Evolutionary conservation across 106 monocot genomes (phyloP).

Genomic region (Platanthera guangdongensis): DNA sequence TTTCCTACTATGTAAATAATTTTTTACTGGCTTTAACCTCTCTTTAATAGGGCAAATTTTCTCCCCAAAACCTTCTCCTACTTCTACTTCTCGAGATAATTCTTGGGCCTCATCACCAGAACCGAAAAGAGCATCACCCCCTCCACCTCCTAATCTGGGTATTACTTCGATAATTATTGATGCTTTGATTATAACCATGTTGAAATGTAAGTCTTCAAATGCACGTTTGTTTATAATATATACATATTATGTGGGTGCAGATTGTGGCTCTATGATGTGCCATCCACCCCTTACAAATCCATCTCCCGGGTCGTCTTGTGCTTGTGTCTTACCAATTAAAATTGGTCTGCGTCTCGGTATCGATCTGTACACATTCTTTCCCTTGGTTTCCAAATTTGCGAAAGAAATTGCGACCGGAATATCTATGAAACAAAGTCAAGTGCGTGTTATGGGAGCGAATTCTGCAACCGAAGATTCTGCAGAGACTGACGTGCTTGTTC

Average conservation of each 20-base stretch:
- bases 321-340: conserved; percentile 81
- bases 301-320: conserved; percentile 64
- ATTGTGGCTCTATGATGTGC: conserved; percentile 46
- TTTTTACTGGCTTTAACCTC: conserved; percentile 1
- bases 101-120: conserved; percentile 23
- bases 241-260: conserved; percentile 29
- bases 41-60: conserved; percentile 32
- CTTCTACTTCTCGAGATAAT: conserved; percentile 13
- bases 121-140: conserved; percentile 43
- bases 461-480: conserved; percentile 62
- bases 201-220: neutral
- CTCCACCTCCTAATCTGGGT: conserved; percentile 85
- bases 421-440: conserved; percentile 73
- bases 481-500: conserved; percentile 69
- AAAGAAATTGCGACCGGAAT: conserved; percentile 72
- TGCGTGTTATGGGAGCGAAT: conserved; percentile 95
- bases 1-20: neutral
- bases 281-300: conserved; percentile 56
- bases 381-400: conserved; percentile 75
- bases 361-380: conserved; percentile 70
- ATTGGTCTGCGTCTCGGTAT: conserved; percentile 53
- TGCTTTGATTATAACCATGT: neutral
- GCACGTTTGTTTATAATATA: neutral
- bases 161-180: neutral
- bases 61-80: conserved; percentile 41